Conservation (phyloP, 495 filamentous ascomycete genomes). For the Xanthoparmelia taractica region DNA sequence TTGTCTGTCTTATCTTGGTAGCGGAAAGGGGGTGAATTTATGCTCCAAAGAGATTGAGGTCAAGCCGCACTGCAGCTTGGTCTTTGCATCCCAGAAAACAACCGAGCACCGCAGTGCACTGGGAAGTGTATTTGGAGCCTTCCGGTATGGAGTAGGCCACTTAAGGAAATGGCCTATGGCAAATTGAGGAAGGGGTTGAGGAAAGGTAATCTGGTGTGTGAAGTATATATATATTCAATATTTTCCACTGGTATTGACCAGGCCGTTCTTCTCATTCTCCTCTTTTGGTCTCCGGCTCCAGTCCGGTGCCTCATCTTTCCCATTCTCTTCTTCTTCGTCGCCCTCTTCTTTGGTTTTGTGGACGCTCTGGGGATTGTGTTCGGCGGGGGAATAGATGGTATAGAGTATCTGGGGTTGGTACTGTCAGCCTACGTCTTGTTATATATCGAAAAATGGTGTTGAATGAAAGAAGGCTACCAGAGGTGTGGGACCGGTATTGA, state of each 20-base stretch:
- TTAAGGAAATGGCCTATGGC: not conserved
- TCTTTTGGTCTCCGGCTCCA: conserved; percentile 49
- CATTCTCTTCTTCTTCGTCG: conserved; percentile 52
- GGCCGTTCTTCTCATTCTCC: conserved; percentile 49
- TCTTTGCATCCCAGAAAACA: not conserved
- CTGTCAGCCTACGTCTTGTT: not conserved
- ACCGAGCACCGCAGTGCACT: not conserved
- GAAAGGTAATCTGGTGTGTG: not conserved
- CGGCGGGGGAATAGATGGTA: conserved; percentile 55
- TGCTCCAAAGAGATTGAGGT: not conserved
- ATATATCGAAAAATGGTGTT: not conserved
- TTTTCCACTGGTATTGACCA: conserved; percentile 38
- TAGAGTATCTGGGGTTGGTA: conserved; percentile 44
- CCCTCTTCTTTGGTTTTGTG: conserved; percentile 57
- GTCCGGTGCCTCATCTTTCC: conserved; percentile 52
- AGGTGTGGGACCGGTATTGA: conserved; percentile 42
- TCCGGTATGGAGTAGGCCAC: not conserved
- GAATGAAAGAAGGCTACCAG: conserved; percentile 6
- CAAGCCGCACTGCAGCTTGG: conserved; percentile 1
- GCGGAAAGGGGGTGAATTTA: not conserved
- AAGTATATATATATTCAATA: conserved; percentile 10
- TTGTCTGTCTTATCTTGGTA: not conserved
- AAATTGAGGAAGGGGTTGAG: not conserved
- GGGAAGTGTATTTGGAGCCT: not conserved
- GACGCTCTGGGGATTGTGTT: conserved; percentile 49